phyloP scores from a whole-genome alignment of 192 early-diverging fungal genomes.

The Gigaspora rosea region DNA sequence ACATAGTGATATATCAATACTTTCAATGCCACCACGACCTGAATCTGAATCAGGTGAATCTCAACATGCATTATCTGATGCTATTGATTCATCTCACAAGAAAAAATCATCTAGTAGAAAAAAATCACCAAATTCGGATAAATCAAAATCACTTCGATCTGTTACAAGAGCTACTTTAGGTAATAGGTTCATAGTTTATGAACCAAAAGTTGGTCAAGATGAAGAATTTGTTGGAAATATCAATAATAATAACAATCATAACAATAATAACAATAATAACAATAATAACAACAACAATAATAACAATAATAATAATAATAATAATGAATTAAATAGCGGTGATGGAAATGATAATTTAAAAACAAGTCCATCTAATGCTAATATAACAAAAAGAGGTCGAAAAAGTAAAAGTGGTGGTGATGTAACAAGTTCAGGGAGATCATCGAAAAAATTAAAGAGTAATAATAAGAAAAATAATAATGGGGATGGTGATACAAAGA shows the following conservation, averaged over 20 bases:
- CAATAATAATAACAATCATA: neutral
- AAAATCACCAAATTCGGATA: neutral
- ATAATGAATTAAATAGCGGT: neutral
- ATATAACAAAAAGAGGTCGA: neutral
- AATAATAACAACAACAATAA: neutral
- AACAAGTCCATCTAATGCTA: neutral
- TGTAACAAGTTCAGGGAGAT: neutral
- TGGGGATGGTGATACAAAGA: neutral
- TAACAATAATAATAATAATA: neutral
- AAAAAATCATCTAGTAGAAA: neutral
- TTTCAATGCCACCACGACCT: neutral
- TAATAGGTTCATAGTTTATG: slow-evolving; percentile 8
- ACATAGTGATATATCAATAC: neutral
- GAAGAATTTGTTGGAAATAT: neutral
- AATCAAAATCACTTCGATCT: neutral
- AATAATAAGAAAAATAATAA: neutral
- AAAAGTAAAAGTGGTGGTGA: neutral
- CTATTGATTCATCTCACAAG: neutral
- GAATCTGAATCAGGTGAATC: slow-evolving; percentile 10
- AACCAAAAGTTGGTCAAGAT: neutral
- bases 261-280: neutral
- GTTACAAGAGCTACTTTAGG: neutral
- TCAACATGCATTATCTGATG: neutral
- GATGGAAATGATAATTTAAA: neutral
- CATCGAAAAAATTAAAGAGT: neutral